Evolutionary conservation across 345 rosid species (phyloP).

Genomic region (Syzygium aromaticum): DNA sequence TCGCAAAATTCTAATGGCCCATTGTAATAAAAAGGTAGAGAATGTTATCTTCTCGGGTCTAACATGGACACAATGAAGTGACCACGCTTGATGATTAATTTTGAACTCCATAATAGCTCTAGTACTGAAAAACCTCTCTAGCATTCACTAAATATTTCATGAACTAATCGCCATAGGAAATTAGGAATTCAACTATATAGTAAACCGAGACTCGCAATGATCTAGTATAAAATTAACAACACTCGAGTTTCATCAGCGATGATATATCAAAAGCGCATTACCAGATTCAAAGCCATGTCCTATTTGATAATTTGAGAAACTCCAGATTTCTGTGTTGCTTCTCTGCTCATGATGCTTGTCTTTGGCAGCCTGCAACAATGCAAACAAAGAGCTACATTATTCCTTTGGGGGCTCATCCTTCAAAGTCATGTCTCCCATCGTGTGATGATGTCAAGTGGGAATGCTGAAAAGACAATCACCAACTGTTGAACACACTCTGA

Average conservation of each 20-base stretch:
- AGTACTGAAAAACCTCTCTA: not conserved
- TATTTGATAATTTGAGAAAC: not conserved
- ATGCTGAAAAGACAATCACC: not conserved
- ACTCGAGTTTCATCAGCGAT: not conserved
- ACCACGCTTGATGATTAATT: not conserved
- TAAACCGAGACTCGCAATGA: not conserved
- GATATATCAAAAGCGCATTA: not conserved
- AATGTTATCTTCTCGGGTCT: accelerated
- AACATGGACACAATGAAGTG: not conserved
- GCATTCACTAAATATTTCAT: not conserved
- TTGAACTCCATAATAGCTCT: not conserved
- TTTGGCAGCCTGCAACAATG: not conserved
- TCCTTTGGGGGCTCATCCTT: not conserved
- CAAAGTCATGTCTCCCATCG: not conserved
- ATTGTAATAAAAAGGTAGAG: not conserved
- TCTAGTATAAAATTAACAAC: not conserved
- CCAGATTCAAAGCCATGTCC: not conserved
- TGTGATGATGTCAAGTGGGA: not conserved
- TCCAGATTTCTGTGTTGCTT: not conserved
- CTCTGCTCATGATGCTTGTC: not conserved
- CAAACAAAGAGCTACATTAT: not conserved
- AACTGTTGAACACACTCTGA: not conserved
- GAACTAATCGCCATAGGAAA: not conserved
- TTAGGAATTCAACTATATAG: not conserved
- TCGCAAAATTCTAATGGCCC: not conserved